Evolutionary conservation across 768 basidiomycete species (phyloP).

Genomic region (Lactarius hatsudake): DNA sequence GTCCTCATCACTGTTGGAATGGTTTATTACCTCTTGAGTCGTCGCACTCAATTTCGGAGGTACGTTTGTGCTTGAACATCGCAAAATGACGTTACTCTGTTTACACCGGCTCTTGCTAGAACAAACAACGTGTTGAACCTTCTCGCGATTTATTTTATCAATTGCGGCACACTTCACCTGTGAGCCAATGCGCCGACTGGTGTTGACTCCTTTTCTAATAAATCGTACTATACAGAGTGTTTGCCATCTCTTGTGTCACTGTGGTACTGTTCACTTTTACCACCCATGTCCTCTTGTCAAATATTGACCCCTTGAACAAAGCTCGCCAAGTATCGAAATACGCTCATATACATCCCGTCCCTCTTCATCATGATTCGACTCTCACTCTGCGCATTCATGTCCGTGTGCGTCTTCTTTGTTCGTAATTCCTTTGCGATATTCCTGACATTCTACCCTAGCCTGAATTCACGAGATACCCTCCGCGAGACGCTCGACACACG

Average conservation of each 20-base stretch:
- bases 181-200: background rate
- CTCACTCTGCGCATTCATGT: background rate
- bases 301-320: background rate
- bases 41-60: background rate
- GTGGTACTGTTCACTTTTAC: background rate
- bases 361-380: background rate
- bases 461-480: background rate
- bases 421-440: background rate
- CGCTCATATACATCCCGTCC: background rate
- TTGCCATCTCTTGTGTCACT: background rate
- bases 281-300: background rate
- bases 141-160: background rate
- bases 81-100: background rate
- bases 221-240: background rate
- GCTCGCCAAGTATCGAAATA: background rate
- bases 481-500: background rate
- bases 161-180: background rate
- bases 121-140: background rate
- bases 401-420: background rate
- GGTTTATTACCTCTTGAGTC: background rate
- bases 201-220: background rate
- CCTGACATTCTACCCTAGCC: background rate
- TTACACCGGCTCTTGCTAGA: background rate
- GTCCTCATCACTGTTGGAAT: background rate
- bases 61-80: background rate